Percentiles rank a stretch among this genome's conserved stretches.
These are phyloP conservation scores for Cruciata laevipes DNA, from an alignment of 257 asterid genomes.

Conservation along the genomic window DNA sequence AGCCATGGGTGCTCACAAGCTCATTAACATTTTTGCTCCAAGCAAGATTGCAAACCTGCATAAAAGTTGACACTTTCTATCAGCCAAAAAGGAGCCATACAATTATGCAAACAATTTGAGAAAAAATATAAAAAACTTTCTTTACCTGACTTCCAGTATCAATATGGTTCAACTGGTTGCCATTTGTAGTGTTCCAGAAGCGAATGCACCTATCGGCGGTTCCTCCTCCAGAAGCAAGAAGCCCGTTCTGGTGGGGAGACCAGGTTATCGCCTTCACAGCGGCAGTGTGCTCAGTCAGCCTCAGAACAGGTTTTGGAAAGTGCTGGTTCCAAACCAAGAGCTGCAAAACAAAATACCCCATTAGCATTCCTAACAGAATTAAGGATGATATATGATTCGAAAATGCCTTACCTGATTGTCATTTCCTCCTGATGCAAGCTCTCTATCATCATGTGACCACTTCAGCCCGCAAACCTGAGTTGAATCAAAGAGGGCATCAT, in stretches of 20 bases:
- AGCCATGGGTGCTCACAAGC: conserved; percentile 96
- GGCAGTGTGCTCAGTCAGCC: conserved; percentile 87
- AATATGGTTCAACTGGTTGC: conserved; percentile 66
- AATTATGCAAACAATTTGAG: not conserved
- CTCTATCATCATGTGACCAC: conserved; percentile 97
- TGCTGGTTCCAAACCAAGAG: conserved; percentile 93
- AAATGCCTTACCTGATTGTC: conserved; percentile 65
- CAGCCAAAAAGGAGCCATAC: not conserved
- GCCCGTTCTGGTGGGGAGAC: conserved; percentile 94
- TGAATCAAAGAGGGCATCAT: conserved; percentile 8
- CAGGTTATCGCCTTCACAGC: conserved; percentile 96
- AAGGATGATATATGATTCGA: not conserved
- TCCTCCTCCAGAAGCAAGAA: conserved; percentile 96
- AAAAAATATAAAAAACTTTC: not conserved
- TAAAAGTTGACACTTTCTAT: not conserved
- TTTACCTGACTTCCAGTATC: conserved; percentile 96
- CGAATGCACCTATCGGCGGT: conserved; percentile 98
- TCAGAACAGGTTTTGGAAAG: conserved; percentile 66
- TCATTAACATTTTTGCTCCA: conserved; percentile 98
- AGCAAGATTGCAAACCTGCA: conserved; percentile 83
- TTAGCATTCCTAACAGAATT: not conserved
- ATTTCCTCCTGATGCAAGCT: conserved; percentile 97
- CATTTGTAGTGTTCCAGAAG: conserved; percentile 86
- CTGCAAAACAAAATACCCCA: conserved; percentile 26
- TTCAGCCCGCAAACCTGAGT: conserved; percentile 83